Conservation (phyloP, 768 basidiomycete species). For the Boletellus sp. region DNA sequence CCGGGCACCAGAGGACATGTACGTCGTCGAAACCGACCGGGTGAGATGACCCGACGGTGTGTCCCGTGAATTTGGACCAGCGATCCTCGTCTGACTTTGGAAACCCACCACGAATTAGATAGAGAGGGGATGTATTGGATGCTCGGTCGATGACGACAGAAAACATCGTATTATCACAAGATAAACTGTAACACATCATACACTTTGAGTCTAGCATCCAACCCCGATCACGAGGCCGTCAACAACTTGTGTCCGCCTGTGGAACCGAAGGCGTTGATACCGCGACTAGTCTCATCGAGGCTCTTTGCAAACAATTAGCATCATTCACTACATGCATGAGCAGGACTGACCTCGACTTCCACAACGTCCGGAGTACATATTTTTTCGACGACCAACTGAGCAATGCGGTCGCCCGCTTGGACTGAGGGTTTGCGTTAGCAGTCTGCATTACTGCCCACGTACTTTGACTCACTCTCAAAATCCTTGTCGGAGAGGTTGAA, state of each 20-base stretch:
- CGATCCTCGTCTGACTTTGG: not conserved
- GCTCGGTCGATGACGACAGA: not conserved
- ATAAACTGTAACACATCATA: conserved; percentile 7
- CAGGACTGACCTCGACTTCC: conserved; percentile 68
- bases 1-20: conserved; percentile 47
- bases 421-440: conserved; percentile 44
- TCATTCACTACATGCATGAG: not conserved
- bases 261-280: conserved; percentile 87
- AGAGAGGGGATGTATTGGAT: not conserved
- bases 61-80: not conserved
- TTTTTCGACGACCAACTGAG: conserved; percentile 89
- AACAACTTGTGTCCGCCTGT: conserved; percentile 80
- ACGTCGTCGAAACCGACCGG: conserved; percentile 54
- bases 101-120: not conserved
- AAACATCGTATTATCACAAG: not conserved
- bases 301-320: conserved; percentile 43
- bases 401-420: conserved; percentile 90
- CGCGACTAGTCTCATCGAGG: conserved; percentile 82
- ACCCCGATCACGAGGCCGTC: conserved; percentile 14
- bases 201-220: not conserved
- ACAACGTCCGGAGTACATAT: conserved; percentile 82
- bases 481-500: conserved; percentile 91
- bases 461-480: conserved; percentile 61
- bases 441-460: not conserved
- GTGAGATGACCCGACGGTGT: conserved; percentile 17